A percentile compares a stretch with the other conserved stretches of the same genome.
Conservation (phyloP, 768 basidiomycete species). For the Suillus sp. region DNA sequence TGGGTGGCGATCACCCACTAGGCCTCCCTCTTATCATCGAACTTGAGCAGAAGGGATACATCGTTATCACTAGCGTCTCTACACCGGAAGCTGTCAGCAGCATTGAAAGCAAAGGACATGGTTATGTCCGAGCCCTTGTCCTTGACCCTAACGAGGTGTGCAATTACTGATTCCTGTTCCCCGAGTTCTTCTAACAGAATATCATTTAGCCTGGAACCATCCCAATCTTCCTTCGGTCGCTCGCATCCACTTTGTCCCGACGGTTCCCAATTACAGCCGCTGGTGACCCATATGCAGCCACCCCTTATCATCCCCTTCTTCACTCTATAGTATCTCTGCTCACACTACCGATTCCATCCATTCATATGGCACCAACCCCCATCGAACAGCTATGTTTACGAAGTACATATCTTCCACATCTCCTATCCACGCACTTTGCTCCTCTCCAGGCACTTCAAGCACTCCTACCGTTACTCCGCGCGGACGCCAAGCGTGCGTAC, state of each 20-base stretch:
- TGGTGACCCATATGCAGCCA: slow-evolving; percentile 79
- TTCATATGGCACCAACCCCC: slow-evolving; percentile 50
- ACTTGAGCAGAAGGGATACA: slow-evolving; percentile 77
- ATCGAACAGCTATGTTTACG: slow-evolving; percentile 70
- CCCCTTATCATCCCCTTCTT: slow-evolving; percentile 67
- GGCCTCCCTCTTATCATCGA: slow-evolving; percentile 73
- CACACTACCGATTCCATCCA: slow-evolving; percentile 49
- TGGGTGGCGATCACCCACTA: slow-evolving; percentile 77
- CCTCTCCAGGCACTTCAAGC: slow-evolving; percentile 79
- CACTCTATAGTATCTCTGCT: slow-evolving; percentile 80
- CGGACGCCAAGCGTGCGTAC: slow-evolving; percentile 57
- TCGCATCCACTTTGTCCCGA: slow-evolving; percentile 77
- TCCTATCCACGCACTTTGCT: slow-evolving; percentile 73
- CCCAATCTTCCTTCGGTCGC: slow-evolving; percentile 76
- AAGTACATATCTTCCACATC: slow-evolving; percentile 66
- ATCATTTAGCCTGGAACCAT: slow-evolving; percentile 64
- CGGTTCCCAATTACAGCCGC: slow-evolving; percentile 77
- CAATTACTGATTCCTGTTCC: background rate
- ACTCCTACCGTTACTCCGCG: slow-evolving; percentile 74
- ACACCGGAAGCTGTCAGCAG: slow-evolving; percentile 63
- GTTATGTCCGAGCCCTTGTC: slow-evolving; percentile 80
- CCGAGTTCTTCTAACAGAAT: slow-evolving; percentile 13
- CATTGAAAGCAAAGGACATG: slow-evolving; percentile 67
- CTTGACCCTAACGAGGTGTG: slow-evolving; percentile 77
- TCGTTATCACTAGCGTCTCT: slow-evolving; percentile 79